Evolutionary conservation across 805 yeast genomes (phyloP).

Genomic region (Wickerhamiella occidentalis): DNA sequence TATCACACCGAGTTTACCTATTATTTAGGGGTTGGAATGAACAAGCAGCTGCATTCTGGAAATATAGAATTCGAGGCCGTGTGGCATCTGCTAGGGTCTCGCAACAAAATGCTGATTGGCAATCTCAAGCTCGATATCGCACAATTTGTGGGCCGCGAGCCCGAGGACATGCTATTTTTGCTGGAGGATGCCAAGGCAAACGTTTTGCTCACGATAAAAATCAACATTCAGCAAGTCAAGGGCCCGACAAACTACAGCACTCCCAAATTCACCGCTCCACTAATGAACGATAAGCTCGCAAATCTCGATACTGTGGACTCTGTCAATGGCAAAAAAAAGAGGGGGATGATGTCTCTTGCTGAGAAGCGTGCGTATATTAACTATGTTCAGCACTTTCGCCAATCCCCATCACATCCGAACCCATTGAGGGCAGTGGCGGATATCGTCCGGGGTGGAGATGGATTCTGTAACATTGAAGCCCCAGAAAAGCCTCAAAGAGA

Average conservation of each 20-base stretch:
- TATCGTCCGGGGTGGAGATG: conserved; percentile 59
- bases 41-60: conserved; percentile 30
- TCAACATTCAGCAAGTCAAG: conserved; percentile 37
- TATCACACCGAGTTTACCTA: conserved; percentile 32
- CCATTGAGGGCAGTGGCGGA: conserved; percentile 67
- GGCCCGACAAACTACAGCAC: conserved; percentile 35
- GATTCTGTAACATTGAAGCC: conserved; percentile 28
- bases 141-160: conserved; percentile 49
- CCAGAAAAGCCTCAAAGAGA: not conserved
- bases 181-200: conserved; percentile 72
- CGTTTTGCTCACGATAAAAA: conserved; percentile 37
- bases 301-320: not conserved
- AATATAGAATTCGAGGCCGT: conserved; percentile 34
- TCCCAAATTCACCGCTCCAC: conserved; percentile 34
- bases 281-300: conserved; percentile 27
- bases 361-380: conserved; percentile 36
- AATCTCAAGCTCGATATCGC: conserved; percentile 52
- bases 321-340: conserved; percentile 32
- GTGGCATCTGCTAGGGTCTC: conserved; percentile 31
- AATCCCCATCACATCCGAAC: conserved; percentile 36
- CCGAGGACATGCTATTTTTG: conserved; percentile 45
- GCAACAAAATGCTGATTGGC: conserved; percentile 45
- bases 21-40: conserved; percentile 31
- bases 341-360: conserved; percentile 42
- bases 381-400: conserved; percentile 1